Conservation (phyloP, 106 monocot species). For the Xerophyta viscosa region DNA sequence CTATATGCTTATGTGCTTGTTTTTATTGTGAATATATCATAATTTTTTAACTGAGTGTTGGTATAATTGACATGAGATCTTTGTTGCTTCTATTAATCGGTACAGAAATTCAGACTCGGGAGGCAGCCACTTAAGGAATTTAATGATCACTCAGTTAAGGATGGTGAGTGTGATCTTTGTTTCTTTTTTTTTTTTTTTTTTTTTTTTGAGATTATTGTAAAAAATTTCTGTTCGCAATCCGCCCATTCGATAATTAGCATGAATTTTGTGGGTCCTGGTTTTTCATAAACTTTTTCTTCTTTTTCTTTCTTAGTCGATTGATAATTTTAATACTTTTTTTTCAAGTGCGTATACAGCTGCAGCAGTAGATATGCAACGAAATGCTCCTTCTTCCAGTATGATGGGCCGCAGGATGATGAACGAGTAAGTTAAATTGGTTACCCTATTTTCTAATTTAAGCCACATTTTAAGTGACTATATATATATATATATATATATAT, state of each 20-base stretch:
- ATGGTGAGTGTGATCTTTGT: conserved; percentile 33
- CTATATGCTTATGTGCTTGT: background rate
- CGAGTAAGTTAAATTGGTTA: conserved; percentile 31
- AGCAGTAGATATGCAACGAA: conserved; percentile 56
- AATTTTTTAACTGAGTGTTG: too few relatives aligned
- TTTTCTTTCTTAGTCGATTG: background rate
- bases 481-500: background rate
- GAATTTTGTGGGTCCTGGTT: too few relatives aligned
- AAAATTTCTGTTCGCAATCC: background rate
- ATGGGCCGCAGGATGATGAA: conserved; percentile 59
- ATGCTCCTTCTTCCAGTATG: conserved; percentile 50
- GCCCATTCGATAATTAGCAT: background rate
- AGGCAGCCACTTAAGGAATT: conserved; percentile 97
- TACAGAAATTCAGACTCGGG: conserved; percentile 92
- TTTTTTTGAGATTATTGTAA: background rate
- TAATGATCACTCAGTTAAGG: conserved; percentile 73
- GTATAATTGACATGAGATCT: too few relatives aligned
- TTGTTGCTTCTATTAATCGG: background rate
- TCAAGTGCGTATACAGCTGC: conserved; percentile 2
- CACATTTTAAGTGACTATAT: background rate
- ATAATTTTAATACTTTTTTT: too few relatives aligned
- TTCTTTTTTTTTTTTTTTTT: background rate
- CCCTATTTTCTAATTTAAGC: background rate
- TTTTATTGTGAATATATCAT: too few relatives aligned
- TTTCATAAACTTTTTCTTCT: background rate